Evolutionary conservation across 139 green algal genomes (phyloP), one percentile per base, ranked within the genome.

Genomic region (Chlamydomonas sp.): DNA sequence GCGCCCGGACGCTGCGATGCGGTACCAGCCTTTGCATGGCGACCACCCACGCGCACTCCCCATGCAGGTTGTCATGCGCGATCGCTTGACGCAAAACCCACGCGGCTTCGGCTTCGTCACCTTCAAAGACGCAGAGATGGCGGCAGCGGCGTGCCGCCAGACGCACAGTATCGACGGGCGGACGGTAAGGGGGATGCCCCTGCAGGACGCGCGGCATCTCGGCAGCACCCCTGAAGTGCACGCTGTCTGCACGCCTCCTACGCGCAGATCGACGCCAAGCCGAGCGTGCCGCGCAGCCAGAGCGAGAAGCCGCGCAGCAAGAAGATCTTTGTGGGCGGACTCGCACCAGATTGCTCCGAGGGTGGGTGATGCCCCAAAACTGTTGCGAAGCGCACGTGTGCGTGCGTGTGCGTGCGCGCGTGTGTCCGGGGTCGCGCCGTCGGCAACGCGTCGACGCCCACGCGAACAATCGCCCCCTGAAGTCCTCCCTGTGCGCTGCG

Each of bases 241-340:
- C n/a, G n/a, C n/a, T n/a, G n/a, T 63, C 16, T 13, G 20, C 54
- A 22, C 54, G 13, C 54, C 6, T 63, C 31, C n/a, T 58, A 0
- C 49, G 35, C 58, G 48, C 81, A 93, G 88, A 92, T 94, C 29
- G 88, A 94, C 43, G 87, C 81, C 35, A 95, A 95, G 77, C 88
- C 84, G 2, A 92, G 86, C 5, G 79, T 94, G 5, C 88, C 87
- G 0, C 81, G 81, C 31, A 68, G 77, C 3, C 48, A 87, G 48
- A 76, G 83, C 47, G 61, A 72, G 16, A 83, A 82, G 58, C 83
- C 82, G 3, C 79, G 81, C 48, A 85, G 82, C 36, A 85, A 84
- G 33, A 96, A 96, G 73, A 78, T 96, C 2, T 96, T 96, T 81
- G 90, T 96, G 29, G 90, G 90, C 1, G 90, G 90, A 0, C 71